Evolutionary conservation across 371 early-diverging fungal species (phyloP).

Genomic region (Mortierella sp.): DNA sequence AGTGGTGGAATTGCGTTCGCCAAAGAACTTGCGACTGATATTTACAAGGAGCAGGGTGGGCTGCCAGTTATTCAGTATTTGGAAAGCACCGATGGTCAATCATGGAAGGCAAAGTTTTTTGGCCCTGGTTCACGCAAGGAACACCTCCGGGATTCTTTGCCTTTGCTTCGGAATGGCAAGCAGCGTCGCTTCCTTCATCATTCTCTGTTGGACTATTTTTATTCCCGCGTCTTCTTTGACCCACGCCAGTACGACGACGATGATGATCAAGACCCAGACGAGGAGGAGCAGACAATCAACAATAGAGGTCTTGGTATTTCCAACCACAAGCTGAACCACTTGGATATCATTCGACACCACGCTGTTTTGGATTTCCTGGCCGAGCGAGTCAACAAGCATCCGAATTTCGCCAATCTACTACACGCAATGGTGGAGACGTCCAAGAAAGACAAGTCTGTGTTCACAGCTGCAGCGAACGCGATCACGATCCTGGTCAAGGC

Average conservation of each 20-base stretch:
- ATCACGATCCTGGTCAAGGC: conserved; percentile 15
- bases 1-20: background rate
- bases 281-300: background rate
- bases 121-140: background rate
- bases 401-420: background rate
- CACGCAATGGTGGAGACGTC: background rate
- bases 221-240: background rate
- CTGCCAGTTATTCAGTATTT: background rate
- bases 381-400: background rate
- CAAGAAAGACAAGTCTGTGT: background rate
- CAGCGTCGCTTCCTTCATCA: conserved; percentile 11
- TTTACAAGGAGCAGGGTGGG: background rate
- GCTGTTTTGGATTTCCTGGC: background rate
- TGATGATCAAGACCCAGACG: background rate
- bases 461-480: background rate
- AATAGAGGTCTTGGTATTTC: background rate
- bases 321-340: background rate
- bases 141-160: background rate
- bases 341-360: background rate
- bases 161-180: background rate
- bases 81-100: background rate
- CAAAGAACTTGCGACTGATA: background rate
- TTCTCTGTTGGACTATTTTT: conserved; percentile 8
- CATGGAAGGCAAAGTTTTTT: conserved; percentile 10
- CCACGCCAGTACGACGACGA: background rate